phyloP scores from a whole-genome alignment of 2,329 filamentous ascomycete genomes.

The Colletotrichum spaethianum region DNA sequence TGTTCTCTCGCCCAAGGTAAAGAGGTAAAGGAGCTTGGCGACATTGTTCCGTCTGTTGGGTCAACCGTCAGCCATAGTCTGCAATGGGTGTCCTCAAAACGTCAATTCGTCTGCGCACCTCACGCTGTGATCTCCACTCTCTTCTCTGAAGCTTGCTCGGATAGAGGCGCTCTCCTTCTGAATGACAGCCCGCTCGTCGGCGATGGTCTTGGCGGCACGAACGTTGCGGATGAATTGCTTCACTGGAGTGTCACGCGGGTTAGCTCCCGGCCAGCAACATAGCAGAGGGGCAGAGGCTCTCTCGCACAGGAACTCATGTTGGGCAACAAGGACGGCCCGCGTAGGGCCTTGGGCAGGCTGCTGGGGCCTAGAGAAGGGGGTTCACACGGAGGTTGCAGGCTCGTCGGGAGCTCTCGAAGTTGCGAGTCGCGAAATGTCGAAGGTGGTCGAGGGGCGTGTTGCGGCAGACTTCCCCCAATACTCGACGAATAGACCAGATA shows the following conservation, averaged over 20 bases:
- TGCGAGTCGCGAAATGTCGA: conserved; percentile 22
- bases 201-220: conserved; percentile 97
- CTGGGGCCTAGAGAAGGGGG: conserved; percentile 14
- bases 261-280: conserved; percentile 24
- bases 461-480: conserved; percentile 9
- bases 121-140: conserved; percentile 91
- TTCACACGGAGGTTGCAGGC: not conserved
- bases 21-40: conserved; percentile 97
- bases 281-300: conserved; percentile 19
- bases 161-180: conserved; percentile 99
- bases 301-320: conserved; percentile 58
- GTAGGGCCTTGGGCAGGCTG: conserved; percentile 36
- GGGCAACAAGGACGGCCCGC: conserved; percentile 39
- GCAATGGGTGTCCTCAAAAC: conserved; percentile 24
- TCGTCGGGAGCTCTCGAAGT: conserved; percentile 30
- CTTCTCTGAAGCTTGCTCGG: conserved; percentile 96
- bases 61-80: conserved; percentile 38
- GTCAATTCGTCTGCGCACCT: conserved; percentile 72
- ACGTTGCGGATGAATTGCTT: conserved; percentile 99
- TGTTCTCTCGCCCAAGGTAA: conserved; percentile 95
- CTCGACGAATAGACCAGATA: conserved; percentile 38
- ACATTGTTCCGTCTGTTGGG: conserved; percentile 92
- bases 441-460: conserved; percentile 7
- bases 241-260: conserved; percentile 68
- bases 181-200: conserved; percentile 97